Evolutionary conservation across 441 rosid genomes (phyloP), one percentile per base, ranked within the genome.

Genomic region (Dalechampia spathulata): DNA sequence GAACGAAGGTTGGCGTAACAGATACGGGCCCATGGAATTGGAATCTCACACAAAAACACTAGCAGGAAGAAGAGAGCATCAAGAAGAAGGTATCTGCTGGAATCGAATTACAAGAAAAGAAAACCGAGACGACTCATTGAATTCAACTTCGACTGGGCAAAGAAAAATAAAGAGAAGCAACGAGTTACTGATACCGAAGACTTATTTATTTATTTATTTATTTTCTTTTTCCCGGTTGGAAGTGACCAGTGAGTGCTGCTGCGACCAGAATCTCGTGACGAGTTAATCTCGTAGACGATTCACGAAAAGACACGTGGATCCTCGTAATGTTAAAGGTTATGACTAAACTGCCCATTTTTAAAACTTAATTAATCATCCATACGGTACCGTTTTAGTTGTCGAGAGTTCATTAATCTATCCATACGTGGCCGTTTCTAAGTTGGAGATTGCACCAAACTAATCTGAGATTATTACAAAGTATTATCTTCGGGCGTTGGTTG

Each of bases 11-110:
- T 54, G 11, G 46, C 43, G n/a, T 16, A n/a, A 66, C 57, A 57
- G 72, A 64, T 52, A 48, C 53, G 44, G 72, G 40, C 61, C 65
- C 72, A 64, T 60, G 25, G 57, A 52, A 50, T n/a, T n/a, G n/a
- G n/a, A n/a, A n/a, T n/a, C n/a, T 53, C 68, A 45, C 22, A 6
- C 19, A 39, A n/a, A n/a, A n/a, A n/a, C n/a, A 7, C 1, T 0
- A 13, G 10, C 9, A 34, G 8, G 8, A 39, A 4, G n/a, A 26
- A 27, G 30, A 6, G 11, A 20, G 14, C n/a, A 16, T 34, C 5
- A 9, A 43, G 11, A 34, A 8, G 27, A 20, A 23, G 22, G 62
- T 16, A 32, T 6, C 25, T 39, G 40, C 11, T 8, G 4, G 42
- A 52, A 19, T 16, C 20, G 26, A 7, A 34, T n/a, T 5, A 60